These are phyloP conservation scores for Phyllosticta capitalensis DNA, from an alignment of 2,329 filamentous ascomycete genomes.

Conservation along the genomic window DNA sequence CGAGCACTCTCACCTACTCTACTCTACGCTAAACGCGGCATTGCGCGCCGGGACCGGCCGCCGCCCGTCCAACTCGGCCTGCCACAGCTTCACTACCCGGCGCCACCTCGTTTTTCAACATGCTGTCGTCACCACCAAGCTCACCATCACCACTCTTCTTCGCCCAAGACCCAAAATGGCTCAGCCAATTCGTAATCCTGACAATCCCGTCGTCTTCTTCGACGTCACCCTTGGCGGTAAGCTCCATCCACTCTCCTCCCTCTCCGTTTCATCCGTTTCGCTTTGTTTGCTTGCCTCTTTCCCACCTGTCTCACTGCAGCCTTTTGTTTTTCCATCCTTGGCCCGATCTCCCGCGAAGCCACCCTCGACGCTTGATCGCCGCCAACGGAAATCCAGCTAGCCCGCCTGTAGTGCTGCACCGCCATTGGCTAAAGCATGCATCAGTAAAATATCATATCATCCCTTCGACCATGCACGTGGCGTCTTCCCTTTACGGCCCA, in stretches of 20 bases:
- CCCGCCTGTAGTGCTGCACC: no score
- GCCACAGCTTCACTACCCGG: no score
- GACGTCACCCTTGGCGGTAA: slow-evolving; percentile 70
- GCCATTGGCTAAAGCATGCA: background rate
- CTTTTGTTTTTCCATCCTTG: background rate
- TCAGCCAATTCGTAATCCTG: background rate
- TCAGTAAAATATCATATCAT: background rate
- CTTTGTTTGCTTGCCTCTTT: background rate
- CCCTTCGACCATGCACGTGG: slow-evolving; percentile 3
- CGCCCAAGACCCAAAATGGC: background rate
- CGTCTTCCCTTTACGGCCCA: background rate
- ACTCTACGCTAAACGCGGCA: no score
- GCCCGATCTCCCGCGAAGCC: background rate
- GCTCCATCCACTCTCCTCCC: slow-evolving; percentile 19
- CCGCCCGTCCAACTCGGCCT: no score
- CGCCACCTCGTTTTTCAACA: background rate
- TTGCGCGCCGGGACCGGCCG: background rate
- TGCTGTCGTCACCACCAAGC: background rate
- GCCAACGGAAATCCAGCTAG: background rate
- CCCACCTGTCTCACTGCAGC: slow-evolving; percentile 1
- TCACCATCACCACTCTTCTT: background rate
- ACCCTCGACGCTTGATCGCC: background rate
- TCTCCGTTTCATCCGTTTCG: background rate
- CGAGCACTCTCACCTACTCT: no score
- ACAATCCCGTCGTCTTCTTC: slow-evolving; percentile 56